Conservation (phyloP, 257 asterid species). For the Solanum chilense region DNA sequence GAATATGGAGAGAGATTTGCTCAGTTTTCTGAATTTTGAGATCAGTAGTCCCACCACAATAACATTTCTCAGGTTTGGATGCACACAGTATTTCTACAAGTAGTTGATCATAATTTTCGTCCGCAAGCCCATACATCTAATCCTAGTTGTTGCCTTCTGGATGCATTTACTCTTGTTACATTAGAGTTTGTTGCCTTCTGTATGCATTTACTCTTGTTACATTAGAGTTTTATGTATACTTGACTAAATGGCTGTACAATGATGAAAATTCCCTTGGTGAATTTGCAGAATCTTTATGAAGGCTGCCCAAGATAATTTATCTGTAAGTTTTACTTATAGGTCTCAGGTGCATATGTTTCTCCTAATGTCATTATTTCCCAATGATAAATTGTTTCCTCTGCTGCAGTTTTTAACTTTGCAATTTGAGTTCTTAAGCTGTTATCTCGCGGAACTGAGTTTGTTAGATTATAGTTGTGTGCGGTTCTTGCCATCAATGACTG, state of each 20-base stretch:
- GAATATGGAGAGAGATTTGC: constrained; percentile 59
- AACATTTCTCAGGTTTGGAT: constrained; percentile 63
- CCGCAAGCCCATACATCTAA: not conserved
- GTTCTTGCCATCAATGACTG: constrained; percentile 67
- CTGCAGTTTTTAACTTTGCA: constrained; percentile 35
- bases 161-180: not conserved
- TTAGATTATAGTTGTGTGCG: constrained; percentile 49
- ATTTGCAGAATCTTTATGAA: constrained; percentile 52
- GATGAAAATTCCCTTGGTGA: not conserved
- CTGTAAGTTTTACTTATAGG: constrained; percentile 22
- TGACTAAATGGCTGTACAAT: not conserved
- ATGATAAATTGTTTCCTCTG: not conserved
- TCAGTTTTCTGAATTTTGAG: constrained; percentile 48
- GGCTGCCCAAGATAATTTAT: constrained; percentile 43
- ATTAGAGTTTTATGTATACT: not conserved
- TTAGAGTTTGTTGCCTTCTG: not conserved
- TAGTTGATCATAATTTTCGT: not conserved
- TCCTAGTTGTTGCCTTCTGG: not conserved
- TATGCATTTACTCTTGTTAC: not conserved
- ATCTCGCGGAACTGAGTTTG: constrained; percentile 75
- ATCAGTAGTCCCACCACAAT: constrained; percentile 63
- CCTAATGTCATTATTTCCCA: not conserved
- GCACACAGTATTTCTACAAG: not conserved
- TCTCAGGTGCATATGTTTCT: not conserved
- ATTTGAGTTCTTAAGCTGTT: constrained; percentile 54